phyloP scores from a whole-genome alignment of 495 filamentous ascomycete genomes.

The Durotheca rogersii region DNA sequence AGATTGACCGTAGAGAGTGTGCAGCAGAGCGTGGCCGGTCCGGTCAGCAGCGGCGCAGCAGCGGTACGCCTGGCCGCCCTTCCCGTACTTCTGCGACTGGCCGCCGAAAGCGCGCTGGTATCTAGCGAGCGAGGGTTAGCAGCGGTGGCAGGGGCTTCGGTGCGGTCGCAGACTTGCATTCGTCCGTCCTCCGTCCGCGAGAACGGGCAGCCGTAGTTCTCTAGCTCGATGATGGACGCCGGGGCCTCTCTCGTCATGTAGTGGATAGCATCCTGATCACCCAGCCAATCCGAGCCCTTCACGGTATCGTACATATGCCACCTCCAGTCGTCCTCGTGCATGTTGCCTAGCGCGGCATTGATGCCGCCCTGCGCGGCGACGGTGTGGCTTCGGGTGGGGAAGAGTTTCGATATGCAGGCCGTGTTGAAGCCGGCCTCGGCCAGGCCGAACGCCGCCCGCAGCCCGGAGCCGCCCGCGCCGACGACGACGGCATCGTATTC shows the following conservation, averaged over 20 bases:
- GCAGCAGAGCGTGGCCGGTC: conserved; percentile 93
- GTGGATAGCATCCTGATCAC: conserved; percentile 98
- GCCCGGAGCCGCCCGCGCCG: conserved; percentile 89
- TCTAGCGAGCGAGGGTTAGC: conserved; percentile 30
- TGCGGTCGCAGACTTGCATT: conserved; percentile 57
- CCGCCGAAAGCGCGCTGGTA: conserved; percentile 98
- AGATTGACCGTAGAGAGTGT: conserved; percentile 98
- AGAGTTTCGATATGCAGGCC: conserved; percentile 96
- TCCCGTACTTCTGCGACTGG: conserved; percentile 91
- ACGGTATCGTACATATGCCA: conserved; percentile 99
- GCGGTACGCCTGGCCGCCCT: conserved; percentile 95
- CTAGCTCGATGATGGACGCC: conserved; percentile 86
- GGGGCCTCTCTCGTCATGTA: conserved; percentile 98
- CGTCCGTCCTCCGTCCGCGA: conserved; percentile 95
- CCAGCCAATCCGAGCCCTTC: conserved; percentile 97
- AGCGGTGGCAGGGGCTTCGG: neutral
- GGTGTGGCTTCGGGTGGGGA: conserved; percentile 93
- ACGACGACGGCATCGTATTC: conserved; percentile 84
- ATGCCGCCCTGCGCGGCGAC: conserved; percentile 94
- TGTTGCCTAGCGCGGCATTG: conserved; percentile 94
- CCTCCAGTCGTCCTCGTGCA: conserved; percentile 90
- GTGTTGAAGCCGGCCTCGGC: conserved; percentile 98
- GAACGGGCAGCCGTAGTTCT: conserved; percentile 97
- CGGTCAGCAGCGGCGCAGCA: conserved; percentile 93
- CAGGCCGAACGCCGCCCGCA: conserved; percentile 93